A percentile compares a stretch with the other conserved stretches of the same genome.
Conservation (phyloP, 805 yeast genomes). For the Yarrowia deformans region DNA sequence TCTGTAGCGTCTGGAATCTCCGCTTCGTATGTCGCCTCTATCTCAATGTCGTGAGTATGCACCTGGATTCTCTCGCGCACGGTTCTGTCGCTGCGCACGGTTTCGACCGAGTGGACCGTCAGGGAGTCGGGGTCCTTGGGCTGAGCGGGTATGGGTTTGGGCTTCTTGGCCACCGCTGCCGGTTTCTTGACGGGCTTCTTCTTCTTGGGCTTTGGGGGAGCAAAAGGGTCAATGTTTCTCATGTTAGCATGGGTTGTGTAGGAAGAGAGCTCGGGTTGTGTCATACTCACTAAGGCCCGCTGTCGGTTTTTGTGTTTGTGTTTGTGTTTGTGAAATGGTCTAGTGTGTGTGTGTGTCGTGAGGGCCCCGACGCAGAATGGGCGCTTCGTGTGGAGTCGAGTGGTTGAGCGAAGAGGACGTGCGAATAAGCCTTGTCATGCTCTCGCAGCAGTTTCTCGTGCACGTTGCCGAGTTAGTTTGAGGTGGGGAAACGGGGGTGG, state of each 20-base stretch:
- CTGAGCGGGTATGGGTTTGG: slow-evolving; percentile 7
- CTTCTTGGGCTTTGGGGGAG: slow-evolving; percentile 29
- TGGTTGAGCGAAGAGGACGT: not conserved
- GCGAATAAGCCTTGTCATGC: slow-evolving; percentile 10
- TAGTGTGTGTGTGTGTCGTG: slow-evolving; percentile 8
- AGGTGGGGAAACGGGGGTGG: not conserved
- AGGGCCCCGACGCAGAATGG: not conserved
- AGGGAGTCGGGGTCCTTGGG: not conserved
- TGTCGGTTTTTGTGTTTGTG: not conserved
- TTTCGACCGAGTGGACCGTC: slow-evolving; percentile 19
- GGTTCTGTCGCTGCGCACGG: slow-evolving; percentile 2
- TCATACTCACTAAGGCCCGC: slow-evolving; percentile 16
- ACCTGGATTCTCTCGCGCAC: not conserved
- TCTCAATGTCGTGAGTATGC: not conserved
- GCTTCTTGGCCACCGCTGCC: not conserved
- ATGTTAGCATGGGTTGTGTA: slow-evolving; percentile 7
- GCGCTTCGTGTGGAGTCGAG: slow-evolving; percentile 5
- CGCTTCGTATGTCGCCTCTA: too few species aligned
- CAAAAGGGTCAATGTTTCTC: slow-evolving; percentile 34
- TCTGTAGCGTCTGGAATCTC: too few species aligned
- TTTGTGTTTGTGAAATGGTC: not conserved
- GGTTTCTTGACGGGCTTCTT: slow-evolving; percentile 27
- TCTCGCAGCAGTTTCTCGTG: too few species aligned
- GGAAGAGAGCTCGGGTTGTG: not conserved
- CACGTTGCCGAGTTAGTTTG: slow-evolving; percentile 30